phyloP scores from a whole-genome alignment of 2,329 filamentous ascomycete species.

The Nemania bipapillata region DNA sequence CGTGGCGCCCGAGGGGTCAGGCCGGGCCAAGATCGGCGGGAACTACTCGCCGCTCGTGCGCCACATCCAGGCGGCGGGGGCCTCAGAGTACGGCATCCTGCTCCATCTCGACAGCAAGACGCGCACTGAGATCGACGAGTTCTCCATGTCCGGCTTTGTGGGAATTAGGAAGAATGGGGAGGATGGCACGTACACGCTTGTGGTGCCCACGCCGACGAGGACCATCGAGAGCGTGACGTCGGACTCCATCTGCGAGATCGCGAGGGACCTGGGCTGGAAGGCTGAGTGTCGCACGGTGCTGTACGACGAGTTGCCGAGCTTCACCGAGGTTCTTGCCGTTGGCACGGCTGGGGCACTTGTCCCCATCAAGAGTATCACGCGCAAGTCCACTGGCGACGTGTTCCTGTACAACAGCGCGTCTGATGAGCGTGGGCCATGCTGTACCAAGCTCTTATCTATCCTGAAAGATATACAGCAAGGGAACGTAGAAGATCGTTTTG shows the following conservation, averaged over 20 bases:
- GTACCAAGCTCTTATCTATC: background rate
- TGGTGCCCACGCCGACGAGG: background rate
- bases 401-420: constrained; percentile 3
- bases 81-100: background rate
- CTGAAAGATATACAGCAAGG: constrained; percentile 17
- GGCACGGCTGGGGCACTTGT: constrained; percentile 2
- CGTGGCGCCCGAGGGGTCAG: constrained; percentile 6
- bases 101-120: constrained; percentile 13
- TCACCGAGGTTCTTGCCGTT: constrained; percentile 3
- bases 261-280: constrained; percentile 5
- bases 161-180: background rate
- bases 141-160: constrained; percentile 12
- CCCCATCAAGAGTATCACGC: constrained; percentile 5
- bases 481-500: constrained; percentile 6
- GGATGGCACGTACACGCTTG: background rate
- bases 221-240: constrained; percentile 15
- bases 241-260: constrained; percentile 3
- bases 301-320: background rate
- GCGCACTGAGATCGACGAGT: constrained; percentile 15
- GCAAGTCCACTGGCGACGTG: constrained; percentile 11
- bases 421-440: constrained; percentile 10
- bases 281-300: constrained; percentile 2
- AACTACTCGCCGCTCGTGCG: constrained; percentile 17
- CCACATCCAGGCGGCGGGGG: background rate
- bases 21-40: constrained; percentile 5